A percentile compares a stretch with the other conserved stretches of the same genome.
These are phyloP conservation scores for Talaromyces sp. DNA, from an alignment of 2,329 filamentous ascomycete species.

Conservation along the genomic window DNA sequence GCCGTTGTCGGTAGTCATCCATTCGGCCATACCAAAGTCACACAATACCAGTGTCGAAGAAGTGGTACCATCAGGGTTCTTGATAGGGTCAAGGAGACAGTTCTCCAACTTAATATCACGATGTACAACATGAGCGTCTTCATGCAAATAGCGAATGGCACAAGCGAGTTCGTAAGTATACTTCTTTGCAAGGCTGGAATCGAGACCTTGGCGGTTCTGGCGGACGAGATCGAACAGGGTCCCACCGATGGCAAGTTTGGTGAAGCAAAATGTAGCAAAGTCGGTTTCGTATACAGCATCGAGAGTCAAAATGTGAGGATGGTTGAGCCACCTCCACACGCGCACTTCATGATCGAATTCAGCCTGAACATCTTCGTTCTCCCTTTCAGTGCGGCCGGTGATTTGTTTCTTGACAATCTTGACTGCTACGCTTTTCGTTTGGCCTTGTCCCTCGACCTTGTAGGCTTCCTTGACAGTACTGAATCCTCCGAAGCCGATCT, in stretches of 20 bases:
- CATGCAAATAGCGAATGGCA: constrained; percentile 67
- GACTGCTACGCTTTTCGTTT: constrained; percentile 60
- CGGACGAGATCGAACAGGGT: constrained; percentile 66
- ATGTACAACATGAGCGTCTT: constrained; percentile 68
- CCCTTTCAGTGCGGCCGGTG: constrained; percentile 56
- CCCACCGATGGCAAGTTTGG: constrained; percentile 64
- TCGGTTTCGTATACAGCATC: constrained; percentile 68
- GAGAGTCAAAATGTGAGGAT: constrained; percentile 64
- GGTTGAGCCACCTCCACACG: constrained; percentile 67
- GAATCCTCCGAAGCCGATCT: constrained; percentile 68
- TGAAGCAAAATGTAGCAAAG: constrained; percentile 71
- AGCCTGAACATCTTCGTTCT: constrained; percentile 67
- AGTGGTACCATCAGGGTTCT: constrained; percentile 49
- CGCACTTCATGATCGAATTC: constrained; percentile 71
- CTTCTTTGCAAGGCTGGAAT: constrained; percentile 56
- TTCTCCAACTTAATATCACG: constrained; percentile 72
- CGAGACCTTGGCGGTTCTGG: constrained; percentile 57
- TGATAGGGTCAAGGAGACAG: constrained; percentile 62
- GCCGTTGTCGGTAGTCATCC: constrained; percentile 60
- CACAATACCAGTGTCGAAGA: constrained; percentile 64
- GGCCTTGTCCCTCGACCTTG: constrained; percentile 60
- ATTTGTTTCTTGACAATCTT: constrained; percentile 68
- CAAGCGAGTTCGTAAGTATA: constrained; percentile 66
- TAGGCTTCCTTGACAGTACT: constrained; percentile 68
- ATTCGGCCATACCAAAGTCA: constrained; percentile 72